These are phyloP conservation scores for Citrus hindsii DNA, from an alignment of 345 rosid species.

Conservation along the genomic window DNA sequence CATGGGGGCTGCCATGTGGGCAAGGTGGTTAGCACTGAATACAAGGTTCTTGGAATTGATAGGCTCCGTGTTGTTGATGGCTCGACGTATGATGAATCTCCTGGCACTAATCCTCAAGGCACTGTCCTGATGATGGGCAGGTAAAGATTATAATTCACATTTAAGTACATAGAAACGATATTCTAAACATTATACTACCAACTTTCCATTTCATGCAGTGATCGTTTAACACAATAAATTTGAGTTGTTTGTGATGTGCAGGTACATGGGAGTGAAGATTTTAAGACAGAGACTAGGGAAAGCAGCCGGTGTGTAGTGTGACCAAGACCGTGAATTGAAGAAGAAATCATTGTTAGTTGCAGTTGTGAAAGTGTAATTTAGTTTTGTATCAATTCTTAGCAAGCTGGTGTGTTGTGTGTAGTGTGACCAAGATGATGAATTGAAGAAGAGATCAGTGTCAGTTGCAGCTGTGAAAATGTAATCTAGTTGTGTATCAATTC, in stretches of 20 bases:
- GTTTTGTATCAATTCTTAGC: conserved; percentile 7
- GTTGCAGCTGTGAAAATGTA: conserved; percentile 6
- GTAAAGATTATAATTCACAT: conserved; percentile 27
- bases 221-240: neutral
- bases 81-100: conserved; percentile 71
- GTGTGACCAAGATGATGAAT: conserved; percentile 19
- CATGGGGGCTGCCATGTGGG: conserved; percentile 95
- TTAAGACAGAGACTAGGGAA: conserved; percentile 66
- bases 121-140: conserved; percentile 99
- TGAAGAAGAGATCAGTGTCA: neutral
- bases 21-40: conserved; percentile 57
- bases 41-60: conserved; percentile 59
- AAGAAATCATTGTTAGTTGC: conserved; percentile 4
- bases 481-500: neutral
- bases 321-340: neutral
- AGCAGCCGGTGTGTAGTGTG: conserved; percentile 47
- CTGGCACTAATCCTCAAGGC: conserved; percentile 98
- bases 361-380: neutral
- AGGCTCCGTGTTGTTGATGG: conserved; percentile 85
- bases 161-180: neutral
- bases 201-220: neutral
- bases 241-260: conserved; percentile 31
- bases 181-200: neutral
- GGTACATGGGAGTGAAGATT: conserved; percentile 90
- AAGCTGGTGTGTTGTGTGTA: conserved; percentile 13